A percentile compares a stretch with the other conserved stretches of the same genome.
These are phyloP conservation scores for Pterula multifida DNA, from an alignment of 1,284 basidiomycete species.

Conservation along the genomic window DNA sequence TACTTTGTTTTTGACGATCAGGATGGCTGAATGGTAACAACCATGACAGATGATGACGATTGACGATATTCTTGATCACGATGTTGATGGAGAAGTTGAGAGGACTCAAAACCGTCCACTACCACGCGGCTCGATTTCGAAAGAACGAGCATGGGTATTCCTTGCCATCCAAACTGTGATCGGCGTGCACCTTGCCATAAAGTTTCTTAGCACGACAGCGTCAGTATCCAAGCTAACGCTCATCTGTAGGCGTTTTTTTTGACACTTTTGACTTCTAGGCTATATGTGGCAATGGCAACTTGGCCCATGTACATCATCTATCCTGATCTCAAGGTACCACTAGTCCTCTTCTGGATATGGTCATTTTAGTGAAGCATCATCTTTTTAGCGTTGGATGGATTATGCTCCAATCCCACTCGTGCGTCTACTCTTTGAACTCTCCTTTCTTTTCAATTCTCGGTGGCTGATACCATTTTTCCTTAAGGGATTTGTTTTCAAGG, in stretches of 20 bases:
- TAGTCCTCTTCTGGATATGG: background rate
- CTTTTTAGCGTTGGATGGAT: conserved; percentile 18
- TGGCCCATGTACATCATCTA: conserved; percentile 21
- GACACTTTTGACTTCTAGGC: conserved; percentile 9
- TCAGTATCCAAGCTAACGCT: conserved; percentile 8
- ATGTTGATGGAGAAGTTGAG: conserved; percentile 18
- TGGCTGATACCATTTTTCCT: too few relatives aligned
- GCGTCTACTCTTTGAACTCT: background rate
- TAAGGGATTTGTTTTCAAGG: conserved; percentile 21
- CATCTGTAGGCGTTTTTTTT: background rate
- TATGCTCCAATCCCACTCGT: conserved; percentile 20
- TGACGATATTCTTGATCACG: conserved; percentile 19
- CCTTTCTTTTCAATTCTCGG: conserved; percentile 2
- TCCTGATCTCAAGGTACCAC: conserved; percentile 22
- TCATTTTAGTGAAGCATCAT: background rate
- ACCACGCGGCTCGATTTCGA: conserved; percentile 19
- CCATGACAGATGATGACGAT: conserved; percentile 21
- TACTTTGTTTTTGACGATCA: background rate
- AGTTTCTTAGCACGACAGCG: conserved; percentile 14
- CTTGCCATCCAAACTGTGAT: conserved; percentile 15
- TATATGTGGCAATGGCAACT: conserved; percentile 15
- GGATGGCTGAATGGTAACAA: background rate
- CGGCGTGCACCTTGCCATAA: conserved; percentile 14
- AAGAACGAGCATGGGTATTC: conserved; percentile 19
- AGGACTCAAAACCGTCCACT: conserved; percentile 18